Evolutionary conservation across 306 rosid species (phyloP), one percentile per base, ranked within the genome.

Genomic region (Neltuma alba): DNA sequence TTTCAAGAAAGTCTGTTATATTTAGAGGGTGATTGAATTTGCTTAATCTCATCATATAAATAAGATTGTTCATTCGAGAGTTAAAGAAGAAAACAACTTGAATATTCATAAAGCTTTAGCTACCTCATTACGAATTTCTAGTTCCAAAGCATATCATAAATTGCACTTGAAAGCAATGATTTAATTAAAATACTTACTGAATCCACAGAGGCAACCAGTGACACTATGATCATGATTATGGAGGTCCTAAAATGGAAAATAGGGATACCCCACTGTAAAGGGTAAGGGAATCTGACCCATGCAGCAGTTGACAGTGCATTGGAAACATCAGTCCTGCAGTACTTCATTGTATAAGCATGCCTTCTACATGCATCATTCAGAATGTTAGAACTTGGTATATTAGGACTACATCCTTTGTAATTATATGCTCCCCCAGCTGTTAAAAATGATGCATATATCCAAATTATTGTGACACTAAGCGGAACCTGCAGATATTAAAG

Each of bases 401-500:
- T 69, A 40, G 94, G 80, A 82, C 86, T 86, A 85, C 99, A 92
- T 83, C 97, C 98, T 77, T 88, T 81, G 88, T 87, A 95, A 77
- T 89, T 81, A 76, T 95, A 95, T 37, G 92, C 99, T 76, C 99
- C 99, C 11, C 99, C 94, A 36, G 94, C 92, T 48, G 98, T 95
- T 87, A 95, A 81, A 90, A 95, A 91, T 61, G 91, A 89, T 23
- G 98, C 99, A 71, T 86, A 95, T 66, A 82, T 87, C 99, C 98
- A 95, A 76, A 88, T 77, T 79, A 95, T 80, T 76, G 85, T 57
- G 50, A 86, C 83, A 33, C 99, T 92, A 83, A 92, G 76, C n/a
- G 99, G 97, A 84, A 92, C 98, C 99, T 95, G 90, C 67, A 76
- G 79, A 80, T 76, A 65, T 80, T 67, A 81, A 82, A 77, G 50